These are phyloP conservation scores for Pythium aristosporum DNA, from an alignment of 352 stramenopile genomes.

Conservation along the genomic window DNA sequence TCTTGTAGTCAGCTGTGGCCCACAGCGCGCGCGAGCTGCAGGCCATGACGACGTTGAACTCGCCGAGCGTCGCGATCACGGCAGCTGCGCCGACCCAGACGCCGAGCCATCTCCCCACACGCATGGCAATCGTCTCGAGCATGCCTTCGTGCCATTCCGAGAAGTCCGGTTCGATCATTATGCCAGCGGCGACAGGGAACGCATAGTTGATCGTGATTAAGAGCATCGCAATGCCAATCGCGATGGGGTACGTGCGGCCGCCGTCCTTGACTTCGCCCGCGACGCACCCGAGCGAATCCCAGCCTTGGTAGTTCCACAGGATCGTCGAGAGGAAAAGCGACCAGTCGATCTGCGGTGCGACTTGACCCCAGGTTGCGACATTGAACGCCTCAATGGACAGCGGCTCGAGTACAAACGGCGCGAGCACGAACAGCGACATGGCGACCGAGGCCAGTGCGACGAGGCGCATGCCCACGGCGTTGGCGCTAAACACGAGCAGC, in stretches of 20 bases:
- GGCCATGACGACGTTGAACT: slow-evolving; percentile 88
- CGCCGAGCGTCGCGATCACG: slow-evolving; percentile 74
- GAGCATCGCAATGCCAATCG: slow-evolving; percentile 76
- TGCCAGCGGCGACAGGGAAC: slow-evolving; percentile 75
- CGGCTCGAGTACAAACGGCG: slow-evolving; percentile 76
- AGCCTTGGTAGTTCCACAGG: slow-evolving; percentile 88
- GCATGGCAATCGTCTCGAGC: slow-evolving; percentile 77
- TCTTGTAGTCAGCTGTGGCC: slow-evolving; percentile 83
- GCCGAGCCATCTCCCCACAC: slow-evolving; percentile 66
- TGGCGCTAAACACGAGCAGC: slow-evolving; percentile 67
- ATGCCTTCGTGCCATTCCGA: slow-evolving; percentile 70
- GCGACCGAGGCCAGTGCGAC: slow-evolving; percentile 72
- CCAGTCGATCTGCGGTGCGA: slow-evolving; percentile 74
- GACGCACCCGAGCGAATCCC: slow-evolving; percentile 84
- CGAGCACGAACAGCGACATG: slow-evolving; percentile 83
- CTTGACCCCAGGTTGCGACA: slow-evolving; percentile 64
- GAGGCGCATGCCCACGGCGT: slow-evolving; percentile 73
- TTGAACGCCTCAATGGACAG: slow-evolving; percentile 75
- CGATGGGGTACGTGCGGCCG: slow-evolving; percentile 77
- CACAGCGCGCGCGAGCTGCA: slow-evolving; percentile 80
- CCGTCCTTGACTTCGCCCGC: slow-evolving; percentile 84
- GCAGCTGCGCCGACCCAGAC: slow-evolving; percentile 79
- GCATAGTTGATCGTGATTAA: slow-evolving; percentile 87
- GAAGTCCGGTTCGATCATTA: slow-evolving; percentile 77
- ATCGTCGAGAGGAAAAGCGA: slow-evolving; percentile 86